Percentiles rank a stretch among this genome's conserved stretches.
These are phyloP conservation scores for Lycium ferocissimum DNA, from an alignment of 257 asterid species.

Conservation along the genomic window DNA sequence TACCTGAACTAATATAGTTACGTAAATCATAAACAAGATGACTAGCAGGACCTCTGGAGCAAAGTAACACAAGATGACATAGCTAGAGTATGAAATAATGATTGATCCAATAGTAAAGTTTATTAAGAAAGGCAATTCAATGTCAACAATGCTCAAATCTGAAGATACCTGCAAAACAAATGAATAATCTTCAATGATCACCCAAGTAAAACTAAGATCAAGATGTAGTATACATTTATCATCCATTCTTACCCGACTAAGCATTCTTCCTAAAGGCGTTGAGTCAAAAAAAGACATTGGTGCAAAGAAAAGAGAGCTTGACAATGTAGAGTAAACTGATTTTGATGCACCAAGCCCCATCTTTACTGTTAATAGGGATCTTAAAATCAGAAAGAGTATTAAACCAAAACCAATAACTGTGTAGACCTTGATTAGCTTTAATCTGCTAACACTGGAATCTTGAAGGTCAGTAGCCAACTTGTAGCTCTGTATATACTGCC, in stretches of 20 bases:
- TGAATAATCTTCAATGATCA: background rate
- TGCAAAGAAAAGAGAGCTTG: slow-evolving; percentile 76
- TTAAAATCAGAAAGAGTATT: slow-evolving; percentile 49
- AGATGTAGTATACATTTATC: background rate
- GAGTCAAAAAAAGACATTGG: slow-evolving; percentile 96
- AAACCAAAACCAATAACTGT: slow-evolving; percentile 61
- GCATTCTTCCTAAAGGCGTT: slow-evolving; percentile 85
- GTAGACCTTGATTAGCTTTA: slow-evolving; percentile 67
- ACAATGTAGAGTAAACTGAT: slow-evolving; percentile 62
- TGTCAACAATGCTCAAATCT: slow-evolving; percentile 84
- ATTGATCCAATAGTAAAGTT: background rate
- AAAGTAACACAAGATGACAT: background rate
- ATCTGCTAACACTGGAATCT: slow-evolving; percentile 46
- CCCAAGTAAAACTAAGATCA: background rate
- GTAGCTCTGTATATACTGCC: slow-evolving; percentile 67
- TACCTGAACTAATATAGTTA: slow-evolving; percentile 15
- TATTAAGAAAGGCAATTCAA: slow-evolving; percentile 65
- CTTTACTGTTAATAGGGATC: slow-evolving; percentile 57
- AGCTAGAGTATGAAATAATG: background rate
- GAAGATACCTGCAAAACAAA: slow-evolving; percentile 65
- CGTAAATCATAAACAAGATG: slow-evolving; percentile 11
- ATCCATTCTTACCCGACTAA: slow-evolving; percentile 66
- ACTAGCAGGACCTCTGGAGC: slow-evolving; percentile 9
- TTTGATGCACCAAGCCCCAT: slow-evolving; percentile 72
- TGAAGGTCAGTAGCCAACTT: slow-evolving; percentile 95